These are phyloP conservation scores for Ophiostoma pallidulum DNA, from an alignment of 2,329 filamentous ascomycete genomes.

Conservation along the genomic window DNA sequence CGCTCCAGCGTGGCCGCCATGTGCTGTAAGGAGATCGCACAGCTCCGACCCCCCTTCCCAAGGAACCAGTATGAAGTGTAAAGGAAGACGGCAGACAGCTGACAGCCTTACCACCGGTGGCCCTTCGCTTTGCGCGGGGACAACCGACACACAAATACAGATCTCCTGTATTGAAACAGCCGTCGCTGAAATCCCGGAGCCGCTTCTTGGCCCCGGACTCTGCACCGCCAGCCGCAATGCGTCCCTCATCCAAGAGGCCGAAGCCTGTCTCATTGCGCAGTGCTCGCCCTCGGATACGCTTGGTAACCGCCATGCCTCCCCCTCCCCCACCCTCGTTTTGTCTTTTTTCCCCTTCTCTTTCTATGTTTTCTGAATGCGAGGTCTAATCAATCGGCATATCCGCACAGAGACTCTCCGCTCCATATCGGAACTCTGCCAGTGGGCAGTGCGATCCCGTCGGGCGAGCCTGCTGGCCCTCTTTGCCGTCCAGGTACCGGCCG, in stretches of 20 bases:
- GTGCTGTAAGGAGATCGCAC: neutral
- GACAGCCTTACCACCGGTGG: too few relatives aligned
- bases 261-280: neutral
- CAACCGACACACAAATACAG: too few relatives aligned
- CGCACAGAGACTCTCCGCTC: neutral
- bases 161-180: neutral
- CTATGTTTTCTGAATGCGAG: too few relatives aligned
- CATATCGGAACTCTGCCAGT: conserved; percentile 20
- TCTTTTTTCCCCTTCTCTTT: neutral
- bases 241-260: neutral
- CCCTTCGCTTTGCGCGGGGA: too few relatives aligned
- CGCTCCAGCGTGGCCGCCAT: neutral
- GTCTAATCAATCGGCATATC: neutral
- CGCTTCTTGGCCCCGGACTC: neutral
- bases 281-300: conserved; percentile 7
- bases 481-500: conserved; percentile 27
- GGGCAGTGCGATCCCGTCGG: conserved; percentile 24
- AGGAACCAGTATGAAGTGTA: neutral
- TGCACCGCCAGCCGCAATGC: neutral
- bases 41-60: too few relatives aligned
- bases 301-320: neutral
- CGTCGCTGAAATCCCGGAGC: neutral
- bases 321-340: too few relatives aligned
- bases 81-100: too few relatives aligned
- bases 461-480: conserved; percentile 26